Evolutionary conservation across 345 rosid genomes (phyloP), one percentile per base, ranked within the genome.

Genomic region (Atalantia buxifolia): DNA sequence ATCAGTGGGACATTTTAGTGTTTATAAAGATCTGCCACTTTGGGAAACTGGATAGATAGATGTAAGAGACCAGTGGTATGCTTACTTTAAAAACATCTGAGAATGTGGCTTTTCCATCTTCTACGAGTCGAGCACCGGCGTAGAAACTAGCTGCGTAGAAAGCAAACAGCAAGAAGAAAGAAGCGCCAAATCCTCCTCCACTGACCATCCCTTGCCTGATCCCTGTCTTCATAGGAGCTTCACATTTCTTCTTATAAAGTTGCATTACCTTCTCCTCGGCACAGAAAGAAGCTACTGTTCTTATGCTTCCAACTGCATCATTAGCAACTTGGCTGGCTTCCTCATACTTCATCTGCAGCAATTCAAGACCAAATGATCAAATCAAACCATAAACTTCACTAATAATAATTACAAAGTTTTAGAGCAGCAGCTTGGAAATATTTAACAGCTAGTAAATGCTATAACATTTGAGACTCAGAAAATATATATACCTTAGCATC

Each of bases 281-380:
- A 76, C 98, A 93, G 82, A 89, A 94, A 4, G 98, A 94, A 71
- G 98, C 93, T 61, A 93, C 93, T 14, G 98, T 92, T 83, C 98
- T 87, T 71, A 94, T 93, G 71, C 97, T 92, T 68, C 97, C 97
- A 7, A 93, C 97, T 27, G 98, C 98, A 64, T 94, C 98, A n/a
- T 81, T 89, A 10, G 98, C 98, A 57, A 93, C 94, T 87, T 92
- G 95, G 80, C 98, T 93, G 9, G 97, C 98, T 81, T 94, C 93
- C 87, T 92, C 97, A 18, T 94, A 94, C 95, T 86, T 90, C 85
- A 76, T 79, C 98, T 94, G 88, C 79, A 83, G 50, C 27, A 45
- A 78, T 61, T 28, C 42, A 50, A 24, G 14, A n/a, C 36, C 5
- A 38, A 31, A 60, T 36, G 9, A 55, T n/a, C 24, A 13, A 33